Percentiles rank a stretch among this genome's conserved stretches.
Conservation (phyloP, 2,329 filamentous ascomycete genomes). For the Plectosphaerella cucumerina region DNA sequence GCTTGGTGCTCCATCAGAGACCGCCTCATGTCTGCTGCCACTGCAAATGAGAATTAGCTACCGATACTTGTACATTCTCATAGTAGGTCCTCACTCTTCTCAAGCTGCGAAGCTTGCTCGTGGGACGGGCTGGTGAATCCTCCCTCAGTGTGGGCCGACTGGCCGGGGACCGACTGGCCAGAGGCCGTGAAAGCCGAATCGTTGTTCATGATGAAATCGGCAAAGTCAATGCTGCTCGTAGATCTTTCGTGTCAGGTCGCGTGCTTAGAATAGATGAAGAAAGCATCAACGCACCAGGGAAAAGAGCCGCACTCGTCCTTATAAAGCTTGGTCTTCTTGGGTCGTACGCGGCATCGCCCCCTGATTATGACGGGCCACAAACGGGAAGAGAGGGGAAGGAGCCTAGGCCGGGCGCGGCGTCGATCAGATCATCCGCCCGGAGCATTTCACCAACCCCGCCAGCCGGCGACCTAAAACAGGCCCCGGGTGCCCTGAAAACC, state of each 20-base stretch:
- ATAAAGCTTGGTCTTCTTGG: not conserved
- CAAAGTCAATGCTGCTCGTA: not conserved
- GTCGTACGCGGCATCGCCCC: not conserved
- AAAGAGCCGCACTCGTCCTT: not conserved
- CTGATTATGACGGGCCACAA: not conserved
- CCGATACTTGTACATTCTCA: no score
- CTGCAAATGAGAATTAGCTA: not conserved
- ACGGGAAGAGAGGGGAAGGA: no score
- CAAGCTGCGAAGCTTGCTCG: not conserved
- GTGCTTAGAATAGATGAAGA: not conserved
- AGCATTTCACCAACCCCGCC: not conserved
- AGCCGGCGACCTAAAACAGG: not conserved
- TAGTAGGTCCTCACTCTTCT: not conserved
- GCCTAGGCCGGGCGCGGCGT: not conserved
- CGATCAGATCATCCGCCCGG: not conserved
- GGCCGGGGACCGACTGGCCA: no score
- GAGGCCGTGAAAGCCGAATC: no score
- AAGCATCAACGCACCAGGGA: not conserved
- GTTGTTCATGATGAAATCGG: not conserved
- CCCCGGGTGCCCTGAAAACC: not conserved
- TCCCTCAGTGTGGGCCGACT: not conserved
- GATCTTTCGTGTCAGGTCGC: not conserved
- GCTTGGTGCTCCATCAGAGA: not conserved
- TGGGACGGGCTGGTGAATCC: not conserved
- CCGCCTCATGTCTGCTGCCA: not conserved